Conservation (phyloP, 345 rosid genomes). For the Eucalyptus decipiens region DNA sequence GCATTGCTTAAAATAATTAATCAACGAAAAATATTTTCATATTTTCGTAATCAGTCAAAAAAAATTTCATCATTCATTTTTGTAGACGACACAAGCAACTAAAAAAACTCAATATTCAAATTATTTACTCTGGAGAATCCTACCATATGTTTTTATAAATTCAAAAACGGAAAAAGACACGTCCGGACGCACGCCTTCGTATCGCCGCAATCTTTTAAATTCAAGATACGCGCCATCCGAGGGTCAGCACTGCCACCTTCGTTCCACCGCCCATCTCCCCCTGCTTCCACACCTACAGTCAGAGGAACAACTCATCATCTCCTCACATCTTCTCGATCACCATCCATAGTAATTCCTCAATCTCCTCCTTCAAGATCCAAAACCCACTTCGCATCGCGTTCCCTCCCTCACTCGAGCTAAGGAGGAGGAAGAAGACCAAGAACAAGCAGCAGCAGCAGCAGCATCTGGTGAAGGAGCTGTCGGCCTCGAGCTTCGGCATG, state of each 20-base stretch:
- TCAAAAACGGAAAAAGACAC: neutral
- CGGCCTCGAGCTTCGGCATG: constrained; percentile 1
- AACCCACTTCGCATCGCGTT: neutral
- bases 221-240: neutral
- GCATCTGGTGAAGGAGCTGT: neutral
- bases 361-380: neutral
- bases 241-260: neutral
- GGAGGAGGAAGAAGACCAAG: neutral
- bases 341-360: neutral
- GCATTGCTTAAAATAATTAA: too few species aligned
- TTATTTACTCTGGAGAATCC: neutral
- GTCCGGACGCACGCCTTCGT: neutral
- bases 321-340: neutral
- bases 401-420: neutral
- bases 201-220: neutral
- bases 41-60: too few species aligned
- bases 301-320: neutral
- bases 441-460: neutral
- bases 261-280: neutral
- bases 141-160: neutral
- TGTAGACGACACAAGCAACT: too few species aligned
- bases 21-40: too few species aligned
- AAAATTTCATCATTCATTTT: too few species aligned
- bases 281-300: neutral
- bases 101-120: too few species aligned